phyloP scores from a whole-genome alignment of 495 filamentous ascomycete species.

The Aspergillus bertholletiae region DNA sequence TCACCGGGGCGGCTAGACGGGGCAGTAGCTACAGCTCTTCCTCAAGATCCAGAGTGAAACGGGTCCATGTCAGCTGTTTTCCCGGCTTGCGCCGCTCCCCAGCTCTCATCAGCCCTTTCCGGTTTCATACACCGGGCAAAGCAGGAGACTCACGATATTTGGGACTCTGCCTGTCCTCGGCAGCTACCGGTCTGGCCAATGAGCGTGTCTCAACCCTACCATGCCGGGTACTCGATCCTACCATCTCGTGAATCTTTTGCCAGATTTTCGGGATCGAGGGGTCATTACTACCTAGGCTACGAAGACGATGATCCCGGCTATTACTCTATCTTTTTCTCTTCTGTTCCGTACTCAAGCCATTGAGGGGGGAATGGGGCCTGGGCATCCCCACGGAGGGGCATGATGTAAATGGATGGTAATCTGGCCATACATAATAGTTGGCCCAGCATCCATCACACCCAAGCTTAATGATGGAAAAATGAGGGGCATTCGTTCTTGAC shows the following conservation, averaged over 20 bases:
- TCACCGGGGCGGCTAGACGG: constrained; percentile 34
- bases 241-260: constrained; percentile 36
- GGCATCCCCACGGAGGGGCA: too few relatives aligned
- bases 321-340: not conserved
- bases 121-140: constrained; percentile 53
- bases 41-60: not conserved
- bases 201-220: constrained; percentile 12
- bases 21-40: constrained; percentile 16
- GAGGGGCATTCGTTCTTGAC: constrained; percentile 11
- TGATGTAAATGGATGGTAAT: not conserved
- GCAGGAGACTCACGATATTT: constrained; percentile 48
- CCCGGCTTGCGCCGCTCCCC: constrained; percentile 36
- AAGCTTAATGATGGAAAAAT: constrained; percentile 2
- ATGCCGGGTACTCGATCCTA: constrained; percentile 23
- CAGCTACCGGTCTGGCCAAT: constrained; percentile 37
- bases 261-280: constrained; percentile 18
- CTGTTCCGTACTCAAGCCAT: not conserved
- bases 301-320: constrained; percentile 4
- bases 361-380: too few relatives aligned
- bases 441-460: not conserved
- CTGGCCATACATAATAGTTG: not conserved
- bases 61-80: constrained; percentile 18
- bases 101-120: constrained; percentile 38
- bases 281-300: constrained; percentile 18
- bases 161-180: constrained; percentile 24